A percentile compares a stretch with the other conserved stretches of the same genome.
phyloP scores from a whole-genome alignment of 768 basidiomycete genomes.

The Naganishia friedmannii region DNA sequence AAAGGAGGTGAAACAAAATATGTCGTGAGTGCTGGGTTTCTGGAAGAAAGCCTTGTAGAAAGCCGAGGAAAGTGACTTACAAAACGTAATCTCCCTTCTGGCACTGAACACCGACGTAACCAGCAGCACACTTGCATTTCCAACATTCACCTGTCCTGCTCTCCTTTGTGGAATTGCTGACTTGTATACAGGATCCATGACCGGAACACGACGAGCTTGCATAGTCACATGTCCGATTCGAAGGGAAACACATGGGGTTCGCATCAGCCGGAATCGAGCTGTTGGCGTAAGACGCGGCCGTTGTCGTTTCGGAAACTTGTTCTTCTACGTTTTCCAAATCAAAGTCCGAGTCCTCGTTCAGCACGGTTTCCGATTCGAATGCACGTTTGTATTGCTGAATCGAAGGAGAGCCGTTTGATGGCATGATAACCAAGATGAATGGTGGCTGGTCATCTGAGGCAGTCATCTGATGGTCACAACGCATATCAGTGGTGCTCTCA shows the following conservation, averaged over 20 bases:
- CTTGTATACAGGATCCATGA: conserved; percentile 40
- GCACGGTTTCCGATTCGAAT: conserved; percentile 18
- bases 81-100: conserved; percentile 49
- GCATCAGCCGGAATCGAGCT: conserved; percentile 6
- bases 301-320: conserved; percentile 2
- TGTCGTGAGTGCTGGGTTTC: background rate
- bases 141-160: conserved; percentile 38
- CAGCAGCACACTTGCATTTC: conserved; percentile 45
- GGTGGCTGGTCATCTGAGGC: conserved; percentile 41
- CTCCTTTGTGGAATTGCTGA: conserved; percentile 36
- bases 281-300: conserved; percentile 12
- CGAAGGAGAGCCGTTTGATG: conserved; percentile 30
- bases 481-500: background rate
- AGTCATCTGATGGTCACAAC: conserved; percentile 40
- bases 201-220: conserved; percentile 43
- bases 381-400: conserved; percentile 15
- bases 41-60: background rate
- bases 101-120: conserved; percentile 46
- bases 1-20: no score
- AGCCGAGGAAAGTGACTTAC: conserved; percentile 35
- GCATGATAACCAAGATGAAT: conserved; percentile 47
- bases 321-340: background rate
- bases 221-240: conserved; percentile 41
- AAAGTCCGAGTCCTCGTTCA: conserved; percentile 23
- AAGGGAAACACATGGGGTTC: conserved; percentile 39